These are phyloP conservation scores for Lachnellula suecica DNA, from an alignment of 2,329 filamentous ascomycete species.

Conservation along the genomic window DNA sequence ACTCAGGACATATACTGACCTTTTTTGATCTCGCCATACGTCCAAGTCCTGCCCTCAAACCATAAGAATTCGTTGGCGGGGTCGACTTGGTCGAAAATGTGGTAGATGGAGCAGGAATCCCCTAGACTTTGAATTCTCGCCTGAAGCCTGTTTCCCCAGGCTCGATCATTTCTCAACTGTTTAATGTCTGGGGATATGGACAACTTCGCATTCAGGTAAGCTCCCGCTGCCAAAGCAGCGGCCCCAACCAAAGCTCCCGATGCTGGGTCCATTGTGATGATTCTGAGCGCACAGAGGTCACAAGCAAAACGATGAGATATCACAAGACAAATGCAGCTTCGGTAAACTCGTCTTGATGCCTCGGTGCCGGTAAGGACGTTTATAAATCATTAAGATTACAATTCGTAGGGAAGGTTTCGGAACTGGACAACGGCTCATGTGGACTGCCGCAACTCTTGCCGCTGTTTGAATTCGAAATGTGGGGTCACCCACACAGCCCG, in stretches of 20 bases:
- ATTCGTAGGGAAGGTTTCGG: no score
- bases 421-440: no score
- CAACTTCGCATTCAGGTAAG: slow-evolving; percentile 44
- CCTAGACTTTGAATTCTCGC: slow-evolving; percentile 38
- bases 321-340: no score
- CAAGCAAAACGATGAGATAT: no score
- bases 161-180: slow-evolving; percentile 34
- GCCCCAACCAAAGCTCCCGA: slow-evolving; percentile 14
- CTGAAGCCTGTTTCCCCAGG: slow-evolving; percentile 34
- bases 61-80: slow-evolving; percentile 42
- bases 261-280: slow-evolving; percentile 17
- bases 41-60: slow-evolving; percentile 49
- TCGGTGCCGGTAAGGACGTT: no score
- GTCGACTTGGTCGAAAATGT: slow-evolving; percentile 40
- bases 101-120: slow-evolving; percentile 40
- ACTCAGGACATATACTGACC: slow-evolving; percentile 28
- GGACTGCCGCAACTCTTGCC: no score
- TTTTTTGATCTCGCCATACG: slow-evolving; percentile 42
- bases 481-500: no score
- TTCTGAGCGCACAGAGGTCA: not conserved
- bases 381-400: no score
- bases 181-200: slow-evolving; percentile 40
- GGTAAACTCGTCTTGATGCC: not conserved
- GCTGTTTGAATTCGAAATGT: no score
- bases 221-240: slow-evolving; percentile 32